Evolutionary conservation across 164 flowering plant genomes (phyloP), one percentile per base, ranked within the genome.

Genomic region (Stephania cephalantha): DNA sequence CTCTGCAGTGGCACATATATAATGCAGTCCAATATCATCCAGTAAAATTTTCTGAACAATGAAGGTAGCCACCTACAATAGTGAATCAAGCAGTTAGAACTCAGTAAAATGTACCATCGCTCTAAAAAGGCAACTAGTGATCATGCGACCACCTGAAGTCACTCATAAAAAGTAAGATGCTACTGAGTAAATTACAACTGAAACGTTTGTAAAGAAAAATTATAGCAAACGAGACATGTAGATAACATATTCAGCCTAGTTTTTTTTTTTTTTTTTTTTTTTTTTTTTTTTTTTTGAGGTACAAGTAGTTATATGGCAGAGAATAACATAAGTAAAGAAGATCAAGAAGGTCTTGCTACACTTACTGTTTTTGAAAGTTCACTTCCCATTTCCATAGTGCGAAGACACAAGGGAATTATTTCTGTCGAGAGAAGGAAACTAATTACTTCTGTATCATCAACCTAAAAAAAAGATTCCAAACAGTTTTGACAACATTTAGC

Each of bases 381-480:
- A 72, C 93, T 85, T 22, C 99, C 98, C 87, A 88, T 88, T 80
- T 95, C 98, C 98, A 95, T 95, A 7, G 96, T 85, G 44, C 97
- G 93, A 70, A 95, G 84, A 70, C 85, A 80, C 58, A 81, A 48
- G 7, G 81, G 85, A 53, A 83, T 74, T 29, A 81, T 74, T 75
- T 83, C 83, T 22, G 81, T 75, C 20, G 92, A 86, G 13, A 95
- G 91, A 74, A 95, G 97, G 76, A 90, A 95, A 75, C 87, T 87
- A 68, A 93, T 90, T 68, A 93, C 97, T 67, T 91, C 91, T 18
- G 97, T 84, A 79, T 95, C 98, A 83, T 93, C 94, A 70, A 87
- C 99, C 99, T 93, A 88, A 25, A 85, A 76, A 75, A 15, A 50
- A 76, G 73, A 75, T 64, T 63, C 9, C 53, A 79, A 29, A 0